Conservation (phyloP, 1,139 yeast genomes). For the Yamadazyma diddensiae region DNA sequence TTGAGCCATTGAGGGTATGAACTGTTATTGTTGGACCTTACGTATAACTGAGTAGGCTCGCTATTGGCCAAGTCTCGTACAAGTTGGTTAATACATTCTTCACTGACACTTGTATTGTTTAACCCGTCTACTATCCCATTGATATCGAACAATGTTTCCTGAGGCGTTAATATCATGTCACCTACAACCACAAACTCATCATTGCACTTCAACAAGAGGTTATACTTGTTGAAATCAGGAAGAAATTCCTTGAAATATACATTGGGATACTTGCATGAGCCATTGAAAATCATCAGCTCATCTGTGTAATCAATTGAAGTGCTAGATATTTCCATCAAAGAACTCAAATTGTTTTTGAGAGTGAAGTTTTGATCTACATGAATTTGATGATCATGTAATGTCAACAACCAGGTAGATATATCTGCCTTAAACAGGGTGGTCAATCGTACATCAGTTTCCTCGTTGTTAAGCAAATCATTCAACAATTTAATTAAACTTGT, state of each 20-base stretch:
- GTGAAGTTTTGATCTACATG: conserved; percentile 14
- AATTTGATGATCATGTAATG: conserved; percentile 8
- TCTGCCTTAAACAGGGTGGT: conserved; percentile 11
- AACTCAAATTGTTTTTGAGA: conserved; percentile 10
- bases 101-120: background rate
- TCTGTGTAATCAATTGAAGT: conserved; percentile 1
- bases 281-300: conserved; percentile 2
- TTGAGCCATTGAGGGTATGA: conserved; percentile 14
- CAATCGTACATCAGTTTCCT: conserved; percentile 11
- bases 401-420: conserved; percentile 8
- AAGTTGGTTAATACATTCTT: conserved; percentile 5
- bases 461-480: conserved; percentile 13
- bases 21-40: conserved; percentile 3
- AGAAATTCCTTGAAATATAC: conserved; percentile 4
- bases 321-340: conserved; percentile 4
- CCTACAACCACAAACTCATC: conserved; percentile 2
- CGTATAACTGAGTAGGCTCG: conserved; percentile 1
- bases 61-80: background rate
- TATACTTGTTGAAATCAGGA: conserved; percentile 3
- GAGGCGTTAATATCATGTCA: background rate
- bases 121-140: conserved; percentile 3
- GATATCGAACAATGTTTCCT: background rate
- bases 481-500: conserved; percentile 12
- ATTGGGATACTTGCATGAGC: conserved; percentile 3
- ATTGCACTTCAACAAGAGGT: conserved; percentile 5